Base-by-base conservation (phyloP, 2,329 filamentous ascomycete genomes). In the Ceratocystis papillata region DNA sequence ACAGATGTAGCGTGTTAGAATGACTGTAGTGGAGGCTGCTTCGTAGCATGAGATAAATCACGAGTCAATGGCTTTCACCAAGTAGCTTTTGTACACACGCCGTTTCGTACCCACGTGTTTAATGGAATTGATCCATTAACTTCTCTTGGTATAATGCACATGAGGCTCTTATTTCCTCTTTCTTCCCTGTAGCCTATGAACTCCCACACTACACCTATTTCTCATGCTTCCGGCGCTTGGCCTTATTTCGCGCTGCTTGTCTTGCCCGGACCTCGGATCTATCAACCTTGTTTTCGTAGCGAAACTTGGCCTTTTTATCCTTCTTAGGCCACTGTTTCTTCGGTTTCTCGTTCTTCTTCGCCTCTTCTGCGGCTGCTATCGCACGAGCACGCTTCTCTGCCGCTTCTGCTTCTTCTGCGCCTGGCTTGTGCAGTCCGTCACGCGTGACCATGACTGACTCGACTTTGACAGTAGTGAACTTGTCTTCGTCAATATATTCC, bases 401-500 rank as follows among this genome's bases (percentile, higher is more conserved):
- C n/a, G 75, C 74, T 8, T 74, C 72, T 4, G 69, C 70, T 8
- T 71, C 73, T 67, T 72, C 75, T 67, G 77, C 70, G 55, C 78
- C 74, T 2, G 77, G 75, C 71, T 83, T 86, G 67, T 83, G 80
- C 61, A 95, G 77, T 0, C 89, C 89, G 65, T 91, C 85, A 70
- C 84, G 84, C 12, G 88, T 87, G 17, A 95, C 83, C 69, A 87
- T 87, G 70, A 99, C 90, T 10, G 89, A 87, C 74, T 96, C 93
- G 1, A 99, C 86, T 0, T 90, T 96, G 30, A 99, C 94, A 0
- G 90, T 96, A 0, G 94, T 97, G 74, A 90, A 96, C 73, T 88
- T 89, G 75, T 96, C 93, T 74, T 97, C 94, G 75, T 99, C 94
- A 70, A 96, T 84, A 76, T 96, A 99, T 75, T 97, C 91, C 70